Conservation (phyloP, 2,329 filamentous ascomycete genomes). For the Colletotrichum lupini region DNA sequence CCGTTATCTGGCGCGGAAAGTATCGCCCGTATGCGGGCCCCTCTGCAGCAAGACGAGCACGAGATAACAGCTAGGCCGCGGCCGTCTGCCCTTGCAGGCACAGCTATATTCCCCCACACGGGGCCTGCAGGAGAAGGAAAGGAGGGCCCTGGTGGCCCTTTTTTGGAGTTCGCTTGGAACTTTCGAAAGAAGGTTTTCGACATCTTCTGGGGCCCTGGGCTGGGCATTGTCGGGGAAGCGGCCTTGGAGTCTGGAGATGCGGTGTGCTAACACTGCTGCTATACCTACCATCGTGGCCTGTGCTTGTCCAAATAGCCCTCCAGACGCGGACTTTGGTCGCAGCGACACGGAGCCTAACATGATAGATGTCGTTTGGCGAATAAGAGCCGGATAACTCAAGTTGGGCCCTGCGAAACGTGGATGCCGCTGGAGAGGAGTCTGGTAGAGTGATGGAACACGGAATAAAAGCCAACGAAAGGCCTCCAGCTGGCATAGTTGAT, state of each 20-base stretch:
- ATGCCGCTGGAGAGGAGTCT: neutral
- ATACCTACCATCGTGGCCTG: neutral
- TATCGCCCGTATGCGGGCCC: conserved; percentile 23
- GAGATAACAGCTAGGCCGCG: conserved; percentile 4
- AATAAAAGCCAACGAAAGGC: conserved; percentile 10
- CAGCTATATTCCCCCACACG: conserved; percentile 25
- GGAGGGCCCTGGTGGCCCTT: conserved; percentile 13
- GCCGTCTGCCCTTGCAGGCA: conserved; percentile 18
- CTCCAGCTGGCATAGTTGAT: conserved; percentile 12
- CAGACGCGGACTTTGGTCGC: neutral
- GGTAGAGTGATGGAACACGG: neutral
- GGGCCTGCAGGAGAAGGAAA: neutral
- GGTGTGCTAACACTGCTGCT: conserved; percentile 5
- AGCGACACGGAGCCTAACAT: neutral
- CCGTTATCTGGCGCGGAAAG: conserved; percentile 17
- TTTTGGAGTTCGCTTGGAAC: conserved; percentile 7
- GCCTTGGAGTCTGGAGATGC: conserved; percentile 2
- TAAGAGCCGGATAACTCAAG: neutral
- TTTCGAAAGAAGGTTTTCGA: conserved; percentile 1
- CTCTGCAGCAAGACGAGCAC: conserved; percentile 8
- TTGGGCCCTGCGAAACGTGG: conserved; percentile 2
- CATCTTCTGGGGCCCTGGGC: neutral
- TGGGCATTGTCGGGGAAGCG: neutral
- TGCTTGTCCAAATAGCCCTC: neutral
- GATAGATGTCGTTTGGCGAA: neutral